Evolutionary conservation across 129 eudicot genomes (phyloP).

Genomic region (Gnaphalium uliginosum): DNA sequence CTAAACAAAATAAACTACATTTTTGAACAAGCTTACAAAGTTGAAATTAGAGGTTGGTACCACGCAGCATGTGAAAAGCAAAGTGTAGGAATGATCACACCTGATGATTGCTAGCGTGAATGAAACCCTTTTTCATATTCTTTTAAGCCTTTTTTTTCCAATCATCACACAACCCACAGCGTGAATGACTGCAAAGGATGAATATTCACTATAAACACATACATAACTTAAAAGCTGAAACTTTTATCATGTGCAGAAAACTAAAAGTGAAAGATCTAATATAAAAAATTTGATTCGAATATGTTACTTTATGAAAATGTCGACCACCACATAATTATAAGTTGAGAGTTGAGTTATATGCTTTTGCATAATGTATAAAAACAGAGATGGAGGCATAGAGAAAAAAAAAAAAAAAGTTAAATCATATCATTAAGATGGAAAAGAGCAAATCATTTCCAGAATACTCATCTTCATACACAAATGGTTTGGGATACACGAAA

Average conservation of each 20-base stretch:
- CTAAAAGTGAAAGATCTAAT: not conserved
- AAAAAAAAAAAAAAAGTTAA: not conserved
- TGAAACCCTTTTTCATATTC: not conserved
- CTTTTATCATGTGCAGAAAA: not conserved
- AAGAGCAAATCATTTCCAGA: slow-evolving; percentile 68
- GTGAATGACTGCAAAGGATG: too few relatives aligned
- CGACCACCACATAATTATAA: not conserved
- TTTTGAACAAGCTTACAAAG: too few relatives aligned
- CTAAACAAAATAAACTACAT: too few relatives aligned
- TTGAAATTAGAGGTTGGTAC: too few relatives aligned
- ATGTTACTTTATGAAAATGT: not conserved
- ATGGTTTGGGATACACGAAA: slow-evolving; percentile 29
- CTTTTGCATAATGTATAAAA: not conserved
- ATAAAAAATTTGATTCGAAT: not conserved
- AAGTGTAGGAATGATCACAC: not conserved
- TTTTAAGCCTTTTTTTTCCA: not conserved
- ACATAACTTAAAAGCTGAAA: not conserved
- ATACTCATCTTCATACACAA: slow-evolving; percentile 50
- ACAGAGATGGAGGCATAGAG: not conserved
- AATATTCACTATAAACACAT: too few relatives aligned
- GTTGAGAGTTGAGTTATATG: not conserved
- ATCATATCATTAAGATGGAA: slow-evolving; percentile 44
- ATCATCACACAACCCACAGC: not conserved
- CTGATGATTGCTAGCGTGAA: not conserved
- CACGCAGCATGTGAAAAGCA: too few relatives aligned